Percentiles rank a stretch among this genome's conserved stretches.
These are phyloP conservation scores for Phialemoniopsis sp. DNA, from an alignment of 2,329 filamentous ascomycete genomes.

Conservation along the genomic window DNA sequence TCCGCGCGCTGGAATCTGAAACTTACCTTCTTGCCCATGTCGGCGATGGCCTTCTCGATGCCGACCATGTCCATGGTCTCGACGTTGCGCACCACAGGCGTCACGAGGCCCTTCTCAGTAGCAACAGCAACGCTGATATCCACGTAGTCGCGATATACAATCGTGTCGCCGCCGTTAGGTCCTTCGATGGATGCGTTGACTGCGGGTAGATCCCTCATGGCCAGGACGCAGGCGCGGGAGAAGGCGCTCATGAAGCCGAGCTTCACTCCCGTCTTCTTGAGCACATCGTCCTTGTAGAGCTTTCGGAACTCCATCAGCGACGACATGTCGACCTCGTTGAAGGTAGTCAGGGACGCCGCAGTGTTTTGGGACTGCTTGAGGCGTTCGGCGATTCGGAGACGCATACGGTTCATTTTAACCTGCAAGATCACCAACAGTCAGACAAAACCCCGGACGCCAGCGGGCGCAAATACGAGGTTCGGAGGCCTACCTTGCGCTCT, in stretches of 20 bases:
- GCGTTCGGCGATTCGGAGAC: constrained; percentile 91
- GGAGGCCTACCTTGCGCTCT: constrained; percentile 71
- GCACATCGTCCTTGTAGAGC: constrained; percentile 90
- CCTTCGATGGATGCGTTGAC: constrained; percentile 98
- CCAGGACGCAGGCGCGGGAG: constrained; percentile 81
- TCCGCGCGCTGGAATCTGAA: no score
- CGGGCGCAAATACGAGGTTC: neutral
- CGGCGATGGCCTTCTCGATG: constrained; percentile 89
- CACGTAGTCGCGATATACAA: constrained; percentile 97
- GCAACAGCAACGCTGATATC: constrained; percentile 97
- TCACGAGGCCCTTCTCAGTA: constrained; percentile 95
- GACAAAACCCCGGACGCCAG: no score
- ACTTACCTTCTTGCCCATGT: constrained; percentile 88
- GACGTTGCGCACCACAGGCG: constrained; percentile 90
- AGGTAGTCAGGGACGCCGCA: constrained; percentile 92
- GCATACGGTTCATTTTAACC: constrained; percentile 99
- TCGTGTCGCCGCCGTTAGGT: constrained; percentile 90
- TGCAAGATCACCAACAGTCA: no score
- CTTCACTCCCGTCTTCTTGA: constrained; percentile 96
- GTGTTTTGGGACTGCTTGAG: constrained; percentile 99
- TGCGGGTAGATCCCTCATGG: constrained; percentile 90
- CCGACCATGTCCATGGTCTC: constrained; percentile 83
- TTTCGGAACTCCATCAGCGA: constrained; percentile 96
- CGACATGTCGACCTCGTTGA: constrained; percentile 99
- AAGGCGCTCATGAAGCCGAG: constrained; percentile 99